Base-by-base conservation (phyloP, 2,329 filamentous ascomycete genomes). In the Teratosphaeriaceae sp. region DNA sequence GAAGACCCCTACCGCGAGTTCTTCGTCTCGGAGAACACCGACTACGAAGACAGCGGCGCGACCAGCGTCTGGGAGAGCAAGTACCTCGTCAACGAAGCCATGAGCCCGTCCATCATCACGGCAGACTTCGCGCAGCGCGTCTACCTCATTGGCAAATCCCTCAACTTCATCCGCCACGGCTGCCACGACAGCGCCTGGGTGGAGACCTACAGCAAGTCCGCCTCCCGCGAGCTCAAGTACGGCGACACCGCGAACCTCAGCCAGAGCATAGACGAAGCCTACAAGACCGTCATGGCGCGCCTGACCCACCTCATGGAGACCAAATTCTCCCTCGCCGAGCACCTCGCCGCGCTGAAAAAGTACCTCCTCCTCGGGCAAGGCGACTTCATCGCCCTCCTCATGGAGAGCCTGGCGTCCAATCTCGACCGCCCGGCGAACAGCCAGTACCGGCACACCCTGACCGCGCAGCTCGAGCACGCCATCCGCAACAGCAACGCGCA, bases 11-110 rank as follows among this genome's bases (percentile, higher is more conserved):
- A 89, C 58, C 76, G 81, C 43, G 92, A 98, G 59, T 98, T 98
- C 66, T 97, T 98, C 57, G 89, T 98, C 16, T 81, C 81, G 16
- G 88, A 96, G 62, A 87, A 90, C 54, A 78, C 82, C 40, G 74
- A 78, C 4, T 59, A 61, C 27, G 66, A 70, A 16, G 70, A 70
- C 38, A 66, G 69, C 22, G 83, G 79, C 19, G 85, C 86, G 13
- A 89, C 84, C 27, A 96, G 89, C 52, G 89, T 97, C 2, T 98
- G 92, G 92, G 89, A 97, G 64, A 88, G 95, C 65, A 97, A 97
- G 63, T 98, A 95, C 67, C 85, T 87, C 58, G 74, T 96, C 29
- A 82, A 86, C 54, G 76, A 85, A 45, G 75, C 78, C 37, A 92
- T 96, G 85, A 82, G 96, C 19, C 92, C 92, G 0, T 89, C 84